A percentile compares a stretch with the other conserved stretches of the same genome.
Evolutionary conservation across 2,329 filamentous ascomycete genomes (phyloP).

Genomic region (Colletotrichum godetiae): DNA sequence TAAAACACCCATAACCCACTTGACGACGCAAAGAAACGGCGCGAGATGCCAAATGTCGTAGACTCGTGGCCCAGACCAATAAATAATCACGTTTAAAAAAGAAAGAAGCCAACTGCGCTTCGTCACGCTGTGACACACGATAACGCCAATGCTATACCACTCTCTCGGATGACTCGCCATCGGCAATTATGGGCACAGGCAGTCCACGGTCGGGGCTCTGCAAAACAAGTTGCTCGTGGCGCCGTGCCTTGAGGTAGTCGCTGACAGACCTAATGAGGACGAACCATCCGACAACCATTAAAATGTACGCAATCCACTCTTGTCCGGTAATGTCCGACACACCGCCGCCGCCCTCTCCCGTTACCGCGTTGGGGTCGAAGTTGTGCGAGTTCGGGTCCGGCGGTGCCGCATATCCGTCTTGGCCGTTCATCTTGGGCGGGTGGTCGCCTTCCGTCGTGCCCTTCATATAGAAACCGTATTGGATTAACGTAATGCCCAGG

Average conservation of each 20-base stretch:
- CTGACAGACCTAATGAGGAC: slow-evolving; percentile 93
- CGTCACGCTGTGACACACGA: background rate
- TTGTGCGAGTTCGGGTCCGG: slow-evolving; percentile 90
- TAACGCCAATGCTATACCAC: slow-evolving; percentile 66
- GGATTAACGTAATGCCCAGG: slow-evolving; percentile 92
- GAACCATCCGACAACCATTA: slow-evolving; percentile 99
- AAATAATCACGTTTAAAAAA: background rate
- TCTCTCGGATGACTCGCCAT: slow-evolving; percentile 82
- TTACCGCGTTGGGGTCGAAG: slow-evolving; percentile 81
- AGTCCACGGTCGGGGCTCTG: slow-evolving; percentile 93
- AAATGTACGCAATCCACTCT: slow-evolving; percentile 90
- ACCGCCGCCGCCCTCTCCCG: slow-evolving; percentile 55
- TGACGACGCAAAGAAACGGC: slow-evolving; percentile 14
- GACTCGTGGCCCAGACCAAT: background rate
- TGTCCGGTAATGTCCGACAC: slow-evolving; percentile 73
- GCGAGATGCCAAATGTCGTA: slow-evolving; percentile 8
- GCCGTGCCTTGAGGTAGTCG: slow-evolving; percentile 87
- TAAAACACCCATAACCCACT: background rate
- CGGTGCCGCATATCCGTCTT: slow-evolving; percentile 75
- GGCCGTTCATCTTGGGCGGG: slow-evolving; percentile 57
- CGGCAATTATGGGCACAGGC: slow-evolving; percentile 85
- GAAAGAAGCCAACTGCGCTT: background rate
- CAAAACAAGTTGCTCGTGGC: slow-evolving; percentile 92
- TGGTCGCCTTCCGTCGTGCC: slow-evolving; percentile 46
- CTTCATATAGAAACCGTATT: slow-evolving; percentile 98